A percentile compares a stretch with the other conserved stretches of the same genome.
phyloP scores from a whole-genome alignment of 129 eudicot genomes.

The Scalesia atractyloides region DNA sequence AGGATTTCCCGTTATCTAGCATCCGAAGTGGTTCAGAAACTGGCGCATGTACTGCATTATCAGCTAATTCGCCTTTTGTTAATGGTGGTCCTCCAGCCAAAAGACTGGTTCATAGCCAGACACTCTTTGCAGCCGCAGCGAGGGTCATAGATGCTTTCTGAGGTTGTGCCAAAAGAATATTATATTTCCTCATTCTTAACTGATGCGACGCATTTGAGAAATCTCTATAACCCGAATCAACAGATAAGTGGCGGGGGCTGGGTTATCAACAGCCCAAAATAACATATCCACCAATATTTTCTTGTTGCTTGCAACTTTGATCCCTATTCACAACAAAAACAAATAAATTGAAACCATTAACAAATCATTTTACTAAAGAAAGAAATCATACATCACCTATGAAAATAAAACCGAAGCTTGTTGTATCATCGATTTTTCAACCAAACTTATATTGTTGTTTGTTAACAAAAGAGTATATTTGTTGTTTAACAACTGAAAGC shows the following conservation, averaged over 20 bases:
- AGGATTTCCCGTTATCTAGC: constrained; percentile 39
- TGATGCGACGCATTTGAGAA: constrained; percentile 95
- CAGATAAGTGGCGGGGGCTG: constrained; percentile 87
- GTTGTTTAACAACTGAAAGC: not conserved
- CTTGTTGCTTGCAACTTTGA: constrained; percentile 93
- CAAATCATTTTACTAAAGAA: not conserved
- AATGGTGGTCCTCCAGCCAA: constrained; percentile 74
- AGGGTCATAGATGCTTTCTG: constrained; percentile 75
- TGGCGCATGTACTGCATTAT: constrained; percentile 36
- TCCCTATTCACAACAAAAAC: constrained; percentile 48
- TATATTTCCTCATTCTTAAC: constrained; percentile 89
- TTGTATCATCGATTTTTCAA: no score
- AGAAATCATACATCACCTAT: not conserved
- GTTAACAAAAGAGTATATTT: no score
- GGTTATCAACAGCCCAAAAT: constrained; percentile 98
- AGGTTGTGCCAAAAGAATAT: constrained; percentile 96
- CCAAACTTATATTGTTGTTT: no score
- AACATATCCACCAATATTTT: constrained; percentile 96
- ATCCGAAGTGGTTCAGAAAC: constrained; percentile 46
- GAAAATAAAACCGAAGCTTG: not conserved
- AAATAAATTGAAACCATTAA: not conserved
- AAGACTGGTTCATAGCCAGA: constrained; percentile 94
- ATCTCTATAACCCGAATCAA: constrained; percentile 97
- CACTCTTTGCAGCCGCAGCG: constrained; percentile 87
- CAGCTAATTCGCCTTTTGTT: constrained; percentile 48